These are phyloP conservation scores for Udeniomyces megalosporus DNA, from an alignment of 768 basidiomycete species.

Conservation along the genomic window DNA sequence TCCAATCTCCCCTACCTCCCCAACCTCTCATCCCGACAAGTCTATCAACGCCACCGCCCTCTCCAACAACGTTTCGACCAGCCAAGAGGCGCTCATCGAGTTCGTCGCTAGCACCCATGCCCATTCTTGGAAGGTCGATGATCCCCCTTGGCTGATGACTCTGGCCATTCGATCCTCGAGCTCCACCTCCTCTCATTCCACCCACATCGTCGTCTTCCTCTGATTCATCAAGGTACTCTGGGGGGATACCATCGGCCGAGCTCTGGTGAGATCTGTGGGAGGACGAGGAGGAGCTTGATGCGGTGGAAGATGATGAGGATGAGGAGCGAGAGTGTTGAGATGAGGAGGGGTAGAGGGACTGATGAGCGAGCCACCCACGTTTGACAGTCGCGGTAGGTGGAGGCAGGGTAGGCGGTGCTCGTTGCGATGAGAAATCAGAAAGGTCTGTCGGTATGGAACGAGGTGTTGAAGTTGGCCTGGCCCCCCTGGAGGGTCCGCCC, in stretches of 20 bases:
- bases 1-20: constrained; percentile 14
- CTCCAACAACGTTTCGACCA: background rate
- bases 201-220: background rate
- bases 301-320: constrained; percentile 1
- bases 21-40: background rate
- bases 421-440: background rate
- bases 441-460: too few relatives aligned
- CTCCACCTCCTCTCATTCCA: background rate
- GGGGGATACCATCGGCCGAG: constrained; percentile 1
- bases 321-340: background rate
- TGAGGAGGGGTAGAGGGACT: constrained; percentile 6
- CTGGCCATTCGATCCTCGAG: background rate
- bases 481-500: too few relatives aligned
- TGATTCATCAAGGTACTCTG: constrained; percentile 4
- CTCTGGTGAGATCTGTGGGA: background rate
- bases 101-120: background rate
- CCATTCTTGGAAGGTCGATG: background rate
- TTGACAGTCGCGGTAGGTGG: background rate
- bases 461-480: background rate
- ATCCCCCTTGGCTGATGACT: background rate
- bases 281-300: background rate
- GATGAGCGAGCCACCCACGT: constrained; percentile 12
- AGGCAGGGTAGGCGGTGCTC: background rate
- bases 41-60: background rate
- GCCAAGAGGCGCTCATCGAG: background rate